A percentile compares a stretch with the other conserved stretches of the same genome.
phyloP scores from a whole-genome alignment of 2,329 filamentous ascomycete species.

The Capronia coronata region DNA sequence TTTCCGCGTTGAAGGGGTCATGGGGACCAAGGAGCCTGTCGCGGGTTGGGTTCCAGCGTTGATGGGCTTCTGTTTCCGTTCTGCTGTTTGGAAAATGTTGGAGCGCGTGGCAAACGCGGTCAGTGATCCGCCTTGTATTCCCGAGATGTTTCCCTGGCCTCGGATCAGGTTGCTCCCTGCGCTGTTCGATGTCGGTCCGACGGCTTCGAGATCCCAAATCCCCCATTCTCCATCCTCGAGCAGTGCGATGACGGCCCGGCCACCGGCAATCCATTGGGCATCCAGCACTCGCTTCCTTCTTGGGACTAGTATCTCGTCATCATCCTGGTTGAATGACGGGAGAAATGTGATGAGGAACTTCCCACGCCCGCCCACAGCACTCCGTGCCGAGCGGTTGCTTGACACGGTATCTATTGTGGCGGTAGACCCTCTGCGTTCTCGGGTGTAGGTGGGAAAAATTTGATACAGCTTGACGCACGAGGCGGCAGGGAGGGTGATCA shows the following conservation, averaged over 20 bases:
- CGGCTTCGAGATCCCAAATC: constrained; percentile 45
- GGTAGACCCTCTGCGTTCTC: constrained; percentile 31
- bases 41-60: constrained; percentile 8
- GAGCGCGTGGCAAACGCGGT: constrained; percentile 37
- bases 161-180: constrained; percentile 36
- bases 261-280: constrained; percentile 42
- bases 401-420: constrained; percentile 31
- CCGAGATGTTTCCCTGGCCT: constrained; percentile 35
- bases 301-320: constrained; percentile 27
- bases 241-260: constrained; percentile 41
- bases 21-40: constrained; percentile 36
- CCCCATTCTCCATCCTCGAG: constrained; percentile 45
- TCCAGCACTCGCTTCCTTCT: constrained; percentile 41
- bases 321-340: constrained; percentile 36
- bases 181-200: constrained; percentile 34
- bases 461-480: constrained; percentile 55
- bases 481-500: constrained; percentile 47
- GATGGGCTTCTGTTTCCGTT: constrained; percentile 18
- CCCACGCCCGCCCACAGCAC: constrained; percentile 32
- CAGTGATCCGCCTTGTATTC: constrained; percentile 37
- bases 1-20: constrained; percentile 45
- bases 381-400: constrained; percentile 15
- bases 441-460: constrained; percentile 39
- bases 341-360: constrained; percentile 41
- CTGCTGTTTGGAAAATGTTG: constrained; percentile 6